Conservation (phyloP, 2,329 filamentous ascomycete species). For the Ramularia endophylla region DNA sequence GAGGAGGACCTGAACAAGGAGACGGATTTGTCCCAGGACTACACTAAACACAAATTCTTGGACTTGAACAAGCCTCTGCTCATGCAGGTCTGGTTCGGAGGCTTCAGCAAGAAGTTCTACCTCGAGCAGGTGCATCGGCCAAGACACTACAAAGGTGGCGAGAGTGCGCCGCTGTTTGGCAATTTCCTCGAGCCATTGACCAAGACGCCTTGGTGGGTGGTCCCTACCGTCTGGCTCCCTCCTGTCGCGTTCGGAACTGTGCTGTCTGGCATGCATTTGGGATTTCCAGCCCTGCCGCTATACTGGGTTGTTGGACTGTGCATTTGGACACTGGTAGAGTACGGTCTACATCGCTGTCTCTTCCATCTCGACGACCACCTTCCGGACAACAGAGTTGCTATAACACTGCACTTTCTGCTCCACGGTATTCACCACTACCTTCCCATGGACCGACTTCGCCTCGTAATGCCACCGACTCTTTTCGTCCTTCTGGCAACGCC, state of each 20-base stretch:
- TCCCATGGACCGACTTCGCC: slow-evolving; percentile 96
- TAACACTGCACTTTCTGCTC: slow-evolving; percentile 86
- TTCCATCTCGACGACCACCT: slow-evolving; percentile 94
- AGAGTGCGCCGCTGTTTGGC: slow-evolving; percentile 88
- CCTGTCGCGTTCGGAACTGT: slow-evolving; percentile 66
- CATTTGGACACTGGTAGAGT: slow-evolving; percentile 88
- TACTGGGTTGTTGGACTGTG: slow-evolving; percentile 68
- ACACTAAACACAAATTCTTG: slow-evolving; percentile 87
- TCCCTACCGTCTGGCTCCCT: slow-evolving; percentile 83
- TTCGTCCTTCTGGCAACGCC: slow-evolving; percentile 78
- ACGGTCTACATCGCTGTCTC: slow-evolving; percentile 78
- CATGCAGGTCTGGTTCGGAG: slow-evolving; percentile 79
- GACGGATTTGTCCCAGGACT: slow-evolving; percentile 71
- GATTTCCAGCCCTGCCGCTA: slow-evolving; percentile 40
- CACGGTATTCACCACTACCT: slow-evolving; percentile 98
- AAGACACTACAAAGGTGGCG: slow-evolving; percentile 89
- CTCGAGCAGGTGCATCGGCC: slow-evolving; percentile 93
- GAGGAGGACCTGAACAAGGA: slow-evolving; percentile 83
- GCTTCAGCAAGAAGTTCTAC: slow-evolving; percentile 94
- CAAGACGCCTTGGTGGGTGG: slow-evolving; percentile 89
- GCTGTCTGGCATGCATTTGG: slow-evolving; percentile 57
- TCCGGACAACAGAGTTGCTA: slow-evolving; percentile 80
- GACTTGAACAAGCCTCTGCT: slow-evolving; percentile 81
- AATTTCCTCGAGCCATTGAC: slow-evolving; percentile 98
- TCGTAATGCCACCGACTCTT: slow-evolving; percentile 93